These are phyloP conservation scores for Gaillardinia entomophila DNA, from an alignment of 805 yeast genomes.

Conservation along the genomic window DNA sequence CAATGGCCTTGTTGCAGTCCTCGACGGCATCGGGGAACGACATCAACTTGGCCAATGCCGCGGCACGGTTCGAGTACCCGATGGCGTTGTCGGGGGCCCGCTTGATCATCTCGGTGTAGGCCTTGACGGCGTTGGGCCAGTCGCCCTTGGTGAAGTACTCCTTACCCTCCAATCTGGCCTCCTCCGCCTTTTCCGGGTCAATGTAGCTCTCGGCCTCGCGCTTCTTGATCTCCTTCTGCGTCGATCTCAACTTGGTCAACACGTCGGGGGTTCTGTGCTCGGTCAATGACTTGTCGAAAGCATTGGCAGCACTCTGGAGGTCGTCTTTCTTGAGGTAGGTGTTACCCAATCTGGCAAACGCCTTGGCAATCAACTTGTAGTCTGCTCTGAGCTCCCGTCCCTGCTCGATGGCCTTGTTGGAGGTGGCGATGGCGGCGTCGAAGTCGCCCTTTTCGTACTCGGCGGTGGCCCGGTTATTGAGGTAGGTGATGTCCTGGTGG, in stretches of 20 bases:
- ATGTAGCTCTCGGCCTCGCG: conserved; percentile 74
- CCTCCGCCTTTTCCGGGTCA: conserved; percentile 91
- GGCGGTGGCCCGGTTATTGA: conserved; percentile 97
- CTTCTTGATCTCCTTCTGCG: conserved; percentile 81
- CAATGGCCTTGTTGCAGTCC: conserved; percentile 88
- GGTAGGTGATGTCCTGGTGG: conserved; percentile 79
- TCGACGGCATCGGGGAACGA: conserved; percentile 95
- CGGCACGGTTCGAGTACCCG: conserved; percentile 97
- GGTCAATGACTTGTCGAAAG: conserved; percentile 84
- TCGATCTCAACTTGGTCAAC: conserved; percentile 74
- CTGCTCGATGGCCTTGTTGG: conserved; percentile 77
- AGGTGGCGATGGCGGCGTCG: conserved; percentile 77
- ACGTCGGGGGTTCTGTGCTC: conserved; percentile 97
- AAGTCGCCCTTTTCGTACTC: conserved; percentile 93
- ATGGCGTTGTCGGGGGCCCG: conserved; percentile 96
- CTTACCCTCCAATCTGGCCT: conserved; percentile 90
- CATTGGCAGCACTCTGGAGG: conserved; percentile 64
- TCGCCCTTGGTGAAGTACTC: conserved; percentile 83
- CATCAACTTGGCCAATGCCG: conserved; percentile 88
- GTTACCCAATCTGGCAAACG: conserved; percentile 88
- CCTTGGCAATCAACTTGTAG: conserved; percentile 85
- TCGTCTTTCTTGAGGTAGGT: conserved; percentile 72
- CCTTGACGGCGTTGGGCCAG: conserved; percentile 94
- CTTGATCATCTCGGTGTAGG: conserved; percentile 92
- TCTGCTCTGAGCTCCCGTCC: conserved; percentile 90